phyloP scores from a whole-genome alignment of 1,139 yeast genomes.

The Saccharomyces hybrid region DNA sequence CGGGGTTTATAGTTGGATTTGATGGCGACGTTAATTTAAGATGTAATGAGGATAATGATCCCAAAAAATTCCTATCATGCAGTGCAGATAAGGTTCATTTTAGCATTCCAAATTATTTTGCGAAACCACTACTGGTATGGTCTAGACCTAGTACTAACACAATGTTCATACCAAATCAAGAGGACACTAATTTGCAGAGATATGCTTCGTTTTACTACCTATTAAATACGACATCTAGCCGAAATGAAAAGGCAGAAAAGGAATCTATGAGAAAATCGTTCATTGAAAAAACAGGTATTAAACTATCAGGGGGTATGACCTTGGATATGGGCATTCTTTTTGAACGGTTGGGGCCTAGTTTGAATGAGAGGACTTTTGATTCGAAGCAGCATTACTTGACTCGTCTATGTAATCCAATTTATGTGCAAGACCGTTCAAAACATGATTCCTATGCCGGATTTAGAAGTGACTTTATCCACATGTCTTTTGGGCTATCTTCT shows the following conservation, averaged over 20 bases:
- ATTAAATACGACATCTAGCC: conserved; percentile 25
- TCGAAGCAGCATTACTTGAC: conserved; percentile 69
- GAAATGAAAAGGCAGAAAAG: conserved; percentile 18
- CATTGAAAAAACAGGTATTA: conserved; percentile 49
- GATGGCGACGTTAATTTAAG: conserved; percentile 52
- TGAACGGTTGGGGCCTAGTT: conserved; percentile 37
- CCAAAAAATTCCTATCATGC: conserved; percentile 55
- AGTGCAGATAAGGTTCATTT: conserved; percentile 60
- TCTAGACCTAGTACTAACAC: conserved; percentile 42
- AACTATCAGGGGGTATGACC: conserved; percentile 52
- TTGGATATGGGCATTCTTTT: conserved; percentile 54
- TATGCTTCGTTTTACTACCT: conserved; percentile 50
- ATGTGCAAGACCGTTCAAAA: conserved; percentile 37
- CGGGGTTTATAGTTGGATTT: conserved; percentile 82
- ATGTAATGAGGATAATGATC: conserved; percentile 56
- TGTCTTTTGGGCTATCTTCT: conserved; percentile 66
- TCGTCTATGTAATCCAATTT: conserved; percentile 55
- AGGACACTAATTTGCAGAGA: conserved; percentile 37
- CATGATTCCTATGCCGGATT: conserved; percentile 77
- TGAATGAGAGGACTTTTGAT: conserved; percentile 41
- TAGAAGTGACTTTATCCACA: conserved; percentile 68
- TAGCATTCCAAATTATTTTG: conserved; percentile 61
- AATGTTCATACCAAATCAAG: conserved; percentile 39
- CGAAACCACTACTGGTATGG: conserved; percentile 56
- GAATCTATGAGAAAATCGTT: conserved; percentile 21